Evolutionary conservation across 108 stramenopile genomes (phyloP), one percentile per base, ranked within the genome.

Genomic region (Skeletonema potamos): DNA sequence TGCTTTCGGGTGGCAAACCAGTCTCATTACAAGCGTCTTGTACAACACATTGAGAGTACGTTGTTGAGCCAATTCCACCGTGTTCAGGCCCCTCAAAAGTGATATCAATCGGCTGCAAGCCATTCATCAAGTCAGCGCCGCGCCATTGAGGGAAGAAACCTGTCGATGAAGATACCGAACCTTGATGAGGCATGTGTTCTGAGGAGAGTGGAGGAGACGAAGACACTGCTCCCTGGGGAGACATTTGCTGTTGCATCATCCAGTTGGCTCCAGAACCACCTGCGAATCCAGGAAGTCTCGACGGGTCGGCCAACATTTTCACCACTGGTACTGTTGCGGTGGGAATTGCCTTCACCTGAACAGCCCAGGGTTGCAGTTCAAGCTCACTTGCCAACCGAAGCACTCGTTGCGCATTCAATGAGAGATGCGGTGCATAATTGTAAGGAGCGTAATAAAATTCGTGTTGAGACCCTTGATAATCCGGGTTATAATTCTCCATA

Each of bases 51-150:
- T 74, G 58, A 4, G 91, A 93, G 70, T 89, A 96, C 9, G 78
- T 79, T 0, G 92, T 95, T 10, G 92, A 92, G n/a, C 92, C 93
- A 63, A 96, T 90, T 20, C 96, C 95, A 70, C 96, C 96, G 74
- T 98, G 96, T 66, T 91, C 89, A 7, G 87, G 91, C 48, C 93
- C 93, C 66, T 97, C 96, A 72, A 98, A 96, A 17, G 96, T 95
- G 30, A 98, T 97, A 82, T 98, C 97, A 3, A 98, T 84, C 8
- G 87, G 85, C 54, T 93, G 68, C 54, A 93, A 64, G 36, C 92
- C 92, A 66, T 92, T 95, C 75, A 91, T 88, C 13, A 92, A 82
- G 62, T 95, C 94, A 26, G 94, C 88, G 26, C 94, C 94, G 33
- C 94, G 85, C 94, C 94, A 95, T 34, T 64, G 70, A n/a, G 79